Percentiles rank a stretch among this genome's conserved stretches.
Conservation (phyloP, 164 flowering plant genomes). For the Magnolia changhungtana region DNA sequence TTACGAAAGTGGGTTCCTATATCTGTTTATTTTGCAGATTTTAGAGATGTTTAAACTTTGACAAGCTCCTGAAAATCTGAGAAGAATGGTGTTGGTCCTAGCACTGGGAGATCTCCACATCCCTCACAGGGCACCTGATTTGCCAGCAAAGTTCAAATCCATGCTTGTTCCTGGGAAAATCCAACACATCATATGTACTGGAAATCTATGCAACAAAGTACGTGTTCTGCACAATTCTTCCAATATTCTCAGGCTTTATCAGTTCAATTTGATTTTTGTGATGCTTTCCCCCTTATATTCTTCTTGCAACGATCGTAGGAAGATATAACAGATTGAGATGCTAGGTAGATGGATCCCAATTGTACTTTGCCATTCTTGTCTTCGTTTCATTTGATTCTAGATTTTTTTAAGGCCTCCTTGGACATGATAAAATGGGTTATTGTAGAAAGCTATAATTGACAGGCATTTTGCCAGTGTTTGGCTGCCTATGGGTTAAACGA, state of each 20-base stretch:
- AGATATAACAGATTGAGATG: too few species aligned
- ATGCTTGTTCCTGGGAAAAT: slow-evolving; percentile 99
- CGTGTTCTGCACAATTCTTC: background rate
- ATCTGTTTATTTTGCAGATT: slow-evolving; percentile 5
- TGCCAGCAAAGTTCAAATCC: slow-evolving; percentile 90
- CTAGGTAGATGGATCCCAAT: too few species aligned
- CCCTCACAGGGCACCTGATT: slow-evolving; percentile 86
- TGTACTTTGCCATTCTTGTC: too few species aligned
- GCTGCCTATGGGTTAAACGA: too few species aligned
- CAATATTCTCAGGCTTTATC: background rate
- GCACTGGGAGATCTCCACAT: slow-evolving; percentile 75
- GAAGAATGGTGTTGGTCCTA: slow-evolving; percentile 62
- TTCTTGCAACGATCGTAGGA: background rate
- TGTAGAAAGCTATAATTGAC: too few species aligned
- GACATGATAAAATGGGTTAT: too few species aligned
- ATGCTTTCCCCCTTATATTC: background rate
- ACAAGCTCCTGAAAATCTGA: background rate
- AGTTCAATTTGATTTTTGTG: background rate
- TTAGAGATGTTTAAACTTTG: slow-evolving; percentile 13
- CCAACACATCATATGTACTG: slow-evolving; percentile 88
- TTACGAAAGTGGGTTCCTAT: background rate
- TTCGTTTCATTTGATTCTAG: too few species aligned
- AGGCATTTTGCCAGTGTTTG: too few species aligned
- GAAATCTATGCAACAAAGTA: slow-evolving; percentile 86
- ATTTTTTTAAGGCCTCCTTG: too few species aligned